Conservation (phyloP, 2,329 filamentous ascomycete genomes). For the Zymoseptoria pseudotritici region DNA sequence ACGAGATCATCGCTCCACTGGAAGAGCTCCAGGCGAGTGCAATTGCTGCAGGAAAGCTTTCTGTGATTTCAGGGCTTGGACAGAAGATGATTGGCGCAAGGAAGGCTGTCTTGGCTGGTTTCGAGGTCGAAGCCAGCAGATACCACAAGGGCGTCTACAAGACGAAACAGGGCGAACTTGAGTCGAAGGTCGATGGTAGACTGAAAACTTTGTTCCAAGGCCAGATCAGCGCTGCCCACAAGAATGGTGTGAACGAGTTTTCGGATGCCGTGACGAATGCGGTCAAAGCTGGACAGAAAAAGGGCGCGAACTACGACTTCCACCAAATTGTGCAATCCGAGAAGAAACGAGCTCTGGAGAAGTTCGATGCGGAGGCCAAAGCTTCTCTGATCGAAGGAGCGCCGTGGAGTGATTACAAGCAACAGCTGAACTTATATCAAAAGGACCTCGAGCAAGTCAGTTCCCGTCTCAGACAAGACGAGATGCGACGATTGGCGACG, state of each 20-base stretch:
- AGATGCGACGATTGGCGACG: constrained; percentile 87
- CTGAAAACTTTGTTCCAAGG: constrained; percentile 81
- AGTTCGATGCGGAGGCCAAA: constrained; percentile 69
- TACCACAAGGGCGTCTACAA: constrained; percentile 96
- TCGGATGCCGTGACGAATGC: constrained; percentile 77
- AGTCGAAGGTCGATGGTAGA: constrained; percentile 77
- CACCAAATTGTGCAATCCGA: constrained; percentile 83
- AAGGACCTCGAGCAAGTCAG: constrained; percentile 90
- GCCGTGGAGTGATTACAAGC: constrained; percentile 77
- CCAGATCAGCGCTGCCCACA: constrained; percentile 85
- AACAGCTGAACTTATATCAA: constrained; percentile 71
- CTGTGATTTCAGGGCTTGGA: constrained; percentile 69
- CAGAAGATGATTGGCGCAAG: constrained; percentile 64
- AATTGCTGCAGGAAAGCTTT: constrained; percentile 61
- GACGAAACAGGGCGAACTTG: constrained; percentile 76
- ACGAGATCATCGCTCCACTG: constrained; percentile 70
- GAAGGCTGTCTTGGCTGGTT: constrained; percentile 67
- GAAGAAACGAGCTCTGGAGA: constrained; percentile 65
- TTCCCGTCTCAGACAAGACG: constrained; percentile 76
- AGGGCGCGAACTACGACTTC: constrained; percentile 85
- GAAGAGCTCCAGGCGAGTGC: constrained; percentile 79
- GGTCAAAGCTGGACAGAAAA: constrained; percentile 89
- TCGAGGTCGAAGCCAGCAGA: constrained; percentile 81
- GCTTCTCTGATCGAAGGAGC: constrained; percentile 70
- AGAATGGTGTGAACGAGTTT: constrained; percentile 75